Evolutionary conservation across 805 yeast genomes (phyloP), one percentile per base, ranked within the genome.

Genomic region (Alloascoidea africana): DNA sequence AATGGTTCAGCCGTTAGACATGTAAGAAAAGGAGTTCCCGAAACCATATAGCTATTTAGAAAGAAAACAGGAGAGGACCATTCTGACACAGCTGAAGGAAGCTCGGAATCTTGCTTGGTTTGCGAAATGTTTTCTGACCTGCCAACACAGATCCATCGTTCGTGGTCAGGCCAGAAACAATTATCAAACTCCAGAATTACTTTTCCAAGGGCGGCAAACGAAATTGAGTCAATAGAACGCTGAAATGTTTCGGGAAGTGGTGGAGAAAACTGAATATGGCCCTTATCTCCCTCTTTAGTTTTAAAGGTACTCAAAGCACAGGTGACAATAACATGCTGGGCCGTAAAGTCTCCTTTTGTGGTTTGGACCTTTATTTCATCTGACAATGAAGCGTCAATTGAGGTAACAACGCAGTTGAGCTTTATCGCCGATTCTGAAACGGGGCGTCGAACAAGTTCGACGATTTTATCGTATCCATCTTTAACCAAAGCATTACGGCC

Each of bases 401-500:
- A 47, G 4, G 27, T 49, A 3, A 70, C 81, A 35, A 57, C 67
- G 2, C 65, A 57, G 13, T 62, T 55, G 16, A 68, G 51, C 3
- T 46, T 43, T 2, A 81, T 46, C 19, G 57, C 51, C 0, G 58
- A 54, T 2, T 43, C 4, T 6, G 74, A 68, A 14, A 78, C 45
- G 4, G 52, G 44, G 2, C 49, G 43, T 2, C 52, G 51, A 18
- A 73, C 62, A 38, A 68, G 59, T 4, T 70, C 58, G 15, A 77
- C 54, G 1, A 84, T 57, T 8, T 52, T 48, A 36, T 63, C 70
- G 53, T 76, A 79, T 0, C 84, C 83, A 44, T 69, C 65, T 36
- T 65, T 51, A 36, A 78, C 78, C 43, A 72, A 62, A n/a, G 86
- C 75, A 50, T 86, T 77, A 46, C 95, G 63, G 1, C 96, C 95